These are phyloP conservation scores for Yamadazyma jaroonii DNA, from an alignment of 1,139 yeast species.

Conservation along the genomic window DNA sequence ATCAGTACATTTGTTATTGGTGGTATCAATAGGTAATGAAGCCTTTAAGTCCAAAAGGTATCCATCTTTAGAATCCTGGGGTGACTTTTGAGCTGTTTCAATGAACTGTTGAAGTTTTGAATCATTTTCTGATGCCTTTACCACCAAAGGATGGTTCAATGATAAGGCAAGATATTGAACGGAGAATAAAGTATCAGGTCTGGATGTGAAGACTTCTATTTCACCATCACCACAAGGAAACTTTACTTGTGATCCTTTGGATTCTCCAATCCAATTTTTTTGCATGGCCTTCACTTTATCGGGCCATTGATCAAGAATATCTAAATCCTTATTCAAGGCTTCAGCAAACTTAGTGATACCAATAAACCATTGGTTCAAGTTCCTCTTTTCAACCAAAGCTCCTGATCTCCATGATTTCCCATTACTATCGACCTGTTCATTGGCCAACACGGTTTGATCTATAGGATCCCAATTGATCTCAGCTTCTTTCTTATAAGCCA, in stretches of 20 bases:
- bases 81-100: conserved; percentile 28
- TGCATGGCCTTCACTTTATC: conserved; percentile 87
- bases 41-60: conserved; percentile 43
- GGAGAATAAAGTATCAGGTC: conserved; percentile 83
- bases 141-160: conserved; percentile 62
- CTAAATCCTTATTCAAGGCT: conserved; percentile 61
- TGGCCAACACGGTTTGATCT: conserved; percentile 90
- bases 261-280: conserved; percentile 87
- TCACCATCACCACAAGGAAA: conserved; percentile 31
- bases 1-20: conserved; percentile 13
- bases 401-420: conserved; percentile 98
- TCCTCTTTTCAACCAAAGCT: conserved; percentile 79
- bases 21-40: conserved; percentile 56
- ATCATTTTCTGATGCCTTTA: conserved; percentile 32
- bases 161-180: conserved; percentile 83
- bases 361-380: conserved; percentile 88
- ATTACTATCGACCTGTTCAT: conserved; percentile 89
- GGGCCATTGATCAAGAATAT: conserved; percentile 73
- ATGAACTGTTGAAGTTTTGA: conserved; percentile 46
- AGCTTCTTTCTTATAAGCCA: conserved; percentile 83
- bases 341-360: conserved; percentile 81
- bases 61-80: conserved; percentile 61
- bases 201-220: conserved; percentile 71
- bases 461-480: conserved; percentile 98
- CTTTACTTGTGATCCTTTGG: conserved; percentile 70